Conservation (phyloP, 75 land plant genomes). For the Pinus taeda region DNA sequence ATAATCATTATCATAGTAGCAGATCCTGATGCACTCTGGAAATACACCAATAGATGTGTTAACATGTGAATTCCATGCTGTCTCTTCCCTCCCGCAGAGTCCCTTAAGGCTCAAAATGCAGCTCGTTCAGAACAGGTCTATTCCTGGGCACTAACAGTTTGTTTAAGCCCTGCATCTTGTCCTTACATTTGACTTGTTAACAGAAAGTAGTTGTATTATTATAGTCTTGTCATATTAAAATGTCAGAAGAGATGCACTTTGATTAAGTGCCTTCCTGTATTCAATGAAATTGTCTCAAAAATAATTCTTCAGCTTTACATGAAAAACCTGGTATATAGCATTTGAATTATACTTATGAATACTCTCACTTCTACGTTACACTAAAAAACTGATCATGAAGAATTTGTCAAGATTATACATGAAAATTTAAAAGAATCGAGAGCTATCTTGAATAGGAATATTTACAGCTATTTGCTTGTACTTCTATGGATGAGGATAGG, state of each 20-base stretch:
- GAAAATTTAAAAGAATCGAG: slow-evolving; percentile 3
- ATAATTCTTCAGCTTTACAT: too few relatives aligned
- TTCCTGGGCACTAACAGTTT: background rate
- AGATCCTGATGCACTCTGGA: background rate
- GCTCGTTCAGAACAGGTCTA: background rate
- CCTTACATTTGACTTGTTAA: background rate
- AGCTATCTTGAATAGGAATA: slow-evolving; percentile 8
- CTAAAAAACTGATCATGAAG: background rate
- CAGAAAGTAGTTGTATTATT: too few relatives aligned
- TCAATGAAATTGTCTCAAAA: background rate
- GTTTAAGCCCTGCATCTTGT: background rate
- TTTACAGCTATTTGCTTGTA: slow-evolving; percentile 5
- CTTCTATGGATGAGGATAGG: slow-evolving; percentile 7
- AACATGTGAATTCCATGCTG: background rate
- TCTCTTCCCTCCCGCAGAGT: background rate
- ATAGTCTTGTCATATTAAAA: background rate
- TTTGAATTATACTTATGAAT: background rate
- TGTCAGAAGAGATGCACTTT: background rate
- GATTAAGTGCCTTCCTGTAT: background rate
- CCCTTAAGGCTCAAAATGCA: background rate
- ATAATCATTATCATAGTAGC: background rate
- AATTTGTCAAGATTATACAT: background rate
- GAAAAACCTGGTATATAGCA: background rate
- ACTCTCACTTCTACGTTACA: background rate
- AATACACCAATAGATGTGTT: background rate